Conservation (phyloP, 1,284 basidiomycete species). For the Cryptococcus wingfieldii region DNA sequence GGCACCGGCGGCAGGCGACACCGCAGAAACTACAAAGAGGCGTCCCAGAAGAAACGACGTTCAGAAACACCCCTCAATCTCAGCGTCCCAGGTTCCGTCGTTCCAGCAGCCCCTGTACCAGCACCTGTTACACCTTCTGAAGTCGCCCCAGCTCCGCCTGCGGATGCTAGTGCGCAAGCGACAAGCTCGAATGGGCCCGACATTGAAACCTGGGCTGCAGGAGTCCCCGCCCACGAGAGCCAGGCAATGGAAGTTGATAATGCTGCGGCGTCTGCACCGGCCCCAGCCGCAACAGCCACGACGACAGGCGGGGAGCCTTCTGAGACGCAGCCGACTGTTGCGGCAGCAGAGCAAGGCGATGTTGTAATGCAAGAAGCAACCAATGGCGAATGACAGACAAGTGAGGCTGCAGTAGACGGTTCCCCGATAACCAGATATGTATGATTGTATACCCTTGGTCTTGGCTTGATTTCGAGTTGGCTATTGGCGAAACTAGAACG, state of each 20-base stretch:
- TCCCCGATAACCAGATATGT: too few species aligned
- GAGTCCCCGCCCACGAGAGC: background rate
- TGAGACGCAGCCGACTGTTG: background rate
- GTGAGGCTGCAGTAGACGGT: too few species aligned
- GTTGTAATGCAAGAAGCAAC: background rate
- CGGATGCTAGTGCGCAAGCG: background rate
- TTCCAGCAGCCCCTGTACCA: background rate
- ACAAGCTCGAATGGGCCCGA: background rate
- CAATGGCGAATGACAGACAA: too few species aligned
- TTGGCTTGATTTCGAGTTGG: too few species aligned
- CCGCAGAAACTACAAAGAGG: constrained; percentile 40
- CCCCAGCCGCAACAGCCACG: background rate
- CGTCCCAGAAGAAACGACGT: constrained; percentile 7
- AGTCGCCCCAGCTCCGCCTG: background rate
- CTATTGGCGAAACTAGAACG: too few species aligned
- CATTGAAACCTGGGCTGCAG: constrained; percentile 6
- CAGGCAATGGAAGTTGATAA: background rate
- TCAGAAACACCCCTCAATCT: background rate
- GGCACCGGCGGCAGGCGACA: constrained; percentile 45
- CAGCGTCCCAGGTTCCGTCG: background rate
- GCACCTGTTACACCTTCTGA: background rate
- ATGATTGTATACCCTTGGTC: too few species aligned
- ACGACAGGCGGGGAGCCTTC: background rate
- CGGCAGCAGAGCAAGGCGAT: background rate
- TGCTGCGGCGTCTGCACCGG: background rate